Conservation (phyloP, 176 grass and related monocot genomes). For the Triticum monococcum region DNA sequence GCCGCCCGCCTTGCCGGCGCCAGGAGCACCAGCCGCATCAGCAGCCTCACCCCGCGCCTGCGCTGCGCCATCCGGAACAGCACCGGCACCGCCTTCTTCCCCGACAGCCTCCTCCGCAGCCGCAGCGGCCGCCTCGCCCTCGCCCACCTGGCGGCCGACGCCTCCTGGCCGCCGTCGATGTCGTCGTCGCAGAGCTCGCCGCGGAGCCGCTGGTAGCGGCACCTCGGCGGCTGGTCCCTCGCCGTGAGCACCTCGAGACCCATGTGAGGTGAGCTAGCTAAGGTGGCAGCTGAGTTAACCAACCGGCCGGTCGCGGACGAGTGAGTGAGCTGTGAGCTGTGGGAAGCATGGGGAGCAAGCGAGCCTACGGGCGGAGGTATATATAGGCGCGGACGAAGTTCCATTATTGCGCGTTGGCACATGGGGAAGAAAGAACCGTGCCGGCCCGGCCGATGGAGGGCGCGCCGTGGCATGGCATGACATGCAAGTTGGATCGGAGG, state of each 20-base stretch:
- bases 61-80: background rate
- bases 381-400: constrained; percentile 20
- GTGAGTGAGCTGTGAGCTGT: constrained; percentile 26
- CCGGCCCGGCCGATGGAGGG: background rate
- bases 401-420: constrained; percentile 35
- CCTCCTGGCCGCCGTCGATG: background rate
- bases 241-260: constrained; percentile 37
- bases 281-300: constrained; percentile 2
- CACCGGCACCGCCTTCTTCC: background rate
- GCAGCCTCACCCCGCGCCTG: constrained; percentile 30
- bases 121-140: constrained; percentile 38
- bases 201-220: constrained; percentile 41
- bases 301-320: background rate
- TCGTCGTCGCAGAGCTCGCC: background rate
- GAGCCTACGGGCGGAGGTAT: background rate
- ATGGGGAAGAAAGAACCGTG: constrained; percentile 33
- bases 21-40: constrained; percentile 41
- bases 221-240: constrained; percentile 17
- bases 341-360: constrained; percentile 23
- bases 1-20: constrained; percentile 48
- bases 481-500: constrained; percentile 28
- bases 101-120: constrained; percentile 18
- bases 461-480: background rate
- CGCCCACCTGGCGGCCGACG: background rate
- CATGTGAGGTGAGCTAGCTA: constrained; percentile 24